A percentile compares a stretch with the other conserved stretches of the same genome.
Evolutionary conservation across 768 basidiomycete species (phyloP).

Genomic region (Wakefieldia striispora): DNA sequence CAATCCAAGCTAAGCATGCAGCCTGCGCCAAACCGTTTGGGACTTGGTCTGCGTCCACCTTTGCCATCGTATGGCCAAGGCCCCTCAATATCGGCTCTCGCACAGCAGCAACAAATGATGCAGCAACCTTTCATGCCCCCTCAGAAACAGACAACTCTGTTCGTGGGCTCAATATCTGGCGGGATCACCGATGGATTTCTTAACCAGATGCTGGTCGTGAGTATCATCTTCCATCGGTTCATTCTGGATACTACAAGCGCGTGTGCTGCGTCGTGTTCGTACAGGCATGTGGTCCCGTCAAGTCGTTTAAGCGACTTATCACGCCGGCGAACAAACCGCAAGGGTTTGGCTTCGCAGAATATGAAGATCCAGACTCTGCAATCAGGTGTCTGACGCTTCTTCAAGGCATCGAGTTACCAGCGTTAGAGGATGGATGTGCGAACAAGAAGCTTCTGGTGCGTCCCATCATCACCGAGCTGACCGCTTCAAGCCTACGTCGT

Average conservation of each 20-base stretch:
- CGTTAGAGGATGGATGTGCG: slow-evolving; percentile 55
- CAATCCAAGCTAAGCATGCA: slow-evolving; percentile 45
- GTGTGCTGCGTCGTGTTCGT: background rate
- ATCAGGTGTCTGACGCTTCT: slow-evolving; percentile 69
- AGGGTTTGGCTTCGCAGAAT: slow-evolving; percentile 97
- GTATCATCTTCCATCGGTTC: slow-evolving; percentile 21
- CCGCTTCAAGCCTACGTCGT: slow-evolving; percentile 41
- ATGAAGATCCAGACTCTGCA: slow-evolving; percentile 89
- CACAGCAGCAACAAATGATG: slow-evolving; percentile 72
- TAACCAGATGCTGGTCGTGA: slow-evolving; percentile 71
- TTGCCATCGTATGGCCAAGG: slow-evolving; percentile 88
- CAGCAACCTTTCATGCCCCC: slow-evolving; percentile 64
- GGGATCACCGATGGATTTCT: slow-evolving; percentile 85
- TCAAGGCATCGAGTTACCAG: slow-evolving; percentile 62
- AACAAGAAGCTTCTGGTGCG: slow-evolving; percentile 71
- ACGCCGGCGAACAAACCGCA: slow-evolving; percentile 93
- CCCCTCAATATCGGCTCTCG: slow-evolving; percentile 87
- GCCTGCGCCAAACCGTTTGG: slow-evolving; percentile 69
- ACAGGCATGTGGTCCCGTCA: slow-evolving; percentile 89
- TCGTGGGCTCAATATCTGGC: slow-evolving; percentile 94
- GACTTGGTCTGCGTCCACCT: slow-evolving; percentile 86
- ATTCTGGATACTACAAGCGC: background rate
- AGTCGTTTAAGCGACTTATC: slow-evolving; percentile 88
- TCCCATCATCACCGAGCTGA: slow-evolving; percentile 19
- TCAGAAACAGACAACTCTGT: slow-evolving; percentile 75